A percentile compares a stretch with the other conserved stretches of the same genome.
Conservation (phyloP, 352 stramenopile genomes). For the Pelagophyceae sp. region DNA sequence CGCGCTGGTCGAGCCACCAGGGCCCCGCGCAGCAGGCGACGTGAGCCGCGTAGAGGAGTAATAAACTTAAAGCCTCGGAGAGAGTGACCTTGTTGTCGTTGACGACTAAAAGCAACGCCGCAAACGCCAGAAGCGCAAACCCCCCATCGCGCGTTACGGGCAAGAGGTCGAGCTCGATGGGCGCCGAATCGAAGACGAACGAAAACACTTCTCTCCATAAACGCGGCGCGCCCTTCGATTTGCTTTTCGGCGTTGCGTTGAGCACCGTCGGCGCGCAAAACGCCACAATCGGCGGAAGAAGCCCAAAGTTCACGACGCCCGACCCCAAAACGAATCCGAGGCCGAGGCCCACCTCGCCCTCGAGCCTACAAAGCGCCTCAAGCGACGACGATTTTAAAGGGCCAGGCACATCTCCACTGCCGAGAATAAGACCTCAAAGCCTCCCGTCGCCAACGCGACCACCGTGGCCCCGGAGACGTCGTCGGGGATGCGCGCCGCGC, state of each 20-base stretch:
- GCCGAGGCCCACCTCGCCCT: conserved; percentile 22
- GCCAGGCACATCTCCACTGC: conserved; percentile 16
- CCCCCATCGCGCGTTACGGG: background rate
- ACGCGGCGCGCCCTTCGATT: too few species aligned
- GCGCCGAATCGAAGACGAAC: background rate
- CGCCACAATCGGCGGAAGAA: background rate
- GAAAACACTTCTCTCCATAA: too few species aligned
- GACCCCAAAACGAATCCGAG: conserved; percentile 24
- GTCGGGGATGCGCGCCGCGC: background rate
- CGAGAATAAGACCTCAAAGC: conserved; percentile 25
- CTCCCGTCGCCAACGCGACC: conserved; percentile 15
- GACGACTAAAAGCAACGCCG: conserved; percentile 2
- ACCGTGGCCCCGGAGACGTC: conserved; percentile 19
- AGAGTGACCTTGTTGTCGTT: background rate
- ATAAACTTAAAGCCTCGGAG: background rate
- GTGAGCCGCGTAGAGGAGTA: background rate
- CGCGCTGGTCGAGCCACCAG: background rate
- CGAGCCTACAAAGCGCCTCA: too few species aligned
- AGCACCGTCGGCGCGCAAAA: background rate
- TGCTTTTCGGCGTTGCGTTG: too few species aligned
- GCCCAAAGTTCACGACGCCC: conserved; percentile 22
- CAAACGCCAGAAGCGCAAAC: conserved; percentile 4
- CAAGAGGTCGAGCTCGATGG: background rate
- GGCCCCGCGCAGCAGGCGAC: background rate
- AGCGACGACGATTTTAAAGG: too few species aligned